A percentile compares a stretch with the other conserved stretches of the same genome.
Conservation (phyloP, 805 yeast genomes). For the Candida cerambycidarum region DNA sequence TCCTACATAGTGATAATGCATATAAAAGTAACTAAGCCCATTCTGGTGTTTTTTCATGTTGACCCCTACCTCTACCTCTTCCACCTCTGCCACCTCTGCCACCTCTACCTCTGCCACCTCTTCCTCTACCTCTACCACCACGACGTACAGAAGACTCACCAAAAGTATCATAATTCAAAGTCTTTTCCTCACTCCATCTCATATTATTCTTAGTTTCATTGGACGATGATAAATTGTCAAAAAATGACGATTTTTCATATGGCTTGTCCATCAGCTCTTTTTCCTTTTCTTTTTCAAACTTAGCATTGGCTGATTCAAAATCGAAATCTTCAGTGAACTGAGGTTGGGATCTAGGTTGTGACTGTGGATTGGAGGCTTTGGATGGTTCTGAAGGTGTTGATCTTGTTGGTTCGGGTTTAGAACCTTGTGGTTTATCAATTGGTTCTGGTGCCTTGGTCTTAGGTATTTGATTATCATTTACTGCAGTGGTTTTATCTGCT, state of each 20-base stretch:
- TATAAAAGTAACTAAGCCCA: slow-evolving; percentile 34
- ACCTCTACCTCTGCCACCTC: slow-evolving; percentile 21
- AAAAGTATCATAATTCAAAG: slow-evolving; percentile 77
- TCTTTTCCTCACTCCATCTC: slow-evolving; percentile 73
- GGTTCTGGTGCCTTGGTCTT: not conserved
- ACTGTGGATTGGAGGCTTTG: slow-evolving; percentile 8
- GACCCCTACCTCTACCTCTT: slow-evolving; percentile 21
- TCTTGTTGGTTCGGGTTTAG: not conserved
- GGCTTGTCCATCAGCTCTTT: slow-evolving; percentile 31
- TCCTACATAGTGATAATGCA: not conserved
- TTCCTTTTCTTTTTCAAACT: slow-evolving; percentile 54
- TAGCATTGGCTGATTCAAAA: slow-evolving; percentile 71
- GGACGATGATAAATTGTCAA: slow-evolving; percentile 80
- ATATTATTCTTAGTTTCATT: slow-evolving; percentile 47
- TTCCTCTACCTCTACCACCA: slow-evolving; percentile 42
- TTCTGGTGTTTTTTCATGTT: slow-evolving; percentile 25
- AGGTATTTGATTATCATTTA: slow-evolving; percentile 2
- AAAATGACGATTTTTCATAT: slow-evolving; percentile 86
- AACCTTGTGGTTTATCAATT: not conserved
- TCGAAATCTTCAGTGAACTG: slow-evolving; percentile 56
- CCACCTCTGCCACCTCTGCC: slow-evolving; percentile 22
- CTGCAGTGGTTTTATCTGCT: slow-evolving; percentile 5
- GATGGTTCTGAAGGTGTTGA: slow-evolving; percentile 7
- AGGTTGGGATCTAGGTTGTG: slow-evolving; percentile 1
- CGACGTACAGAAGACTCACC: slow-evolving; percentile 63